Evolutionary conservation across 2,329 filamentous ascomycete species (phyloP).

Genomic region (Canariomyces notabilis): DNA sequence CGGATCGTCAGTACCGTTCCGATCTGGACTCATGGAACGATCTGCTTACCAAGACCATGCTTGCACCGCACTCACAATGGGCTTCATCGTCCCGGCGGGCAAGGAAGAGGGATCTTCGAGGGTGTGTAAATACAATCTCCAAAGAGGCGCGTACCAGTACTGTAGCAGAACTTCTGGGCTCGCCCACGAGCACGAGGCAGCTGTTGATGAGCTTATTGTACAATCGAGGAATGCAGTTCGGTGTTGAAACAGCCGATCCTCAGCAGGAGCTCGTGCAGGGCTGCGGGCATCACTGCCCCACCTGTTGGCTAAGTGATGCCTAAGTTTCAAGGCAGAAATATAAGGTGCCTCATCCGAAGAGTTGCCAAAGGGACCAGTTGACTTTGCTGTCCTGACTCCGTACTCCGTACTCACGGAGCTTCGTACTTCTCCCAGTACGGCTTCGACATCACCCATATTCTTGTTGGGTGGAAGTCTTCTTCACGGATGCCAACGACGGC

Average conservation of each 20-base stretch:
- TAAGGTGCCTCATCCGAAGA: not conserved
- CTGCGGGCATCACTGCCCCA: not conserved
- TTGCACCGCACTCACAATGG: conserved; percentile 83
- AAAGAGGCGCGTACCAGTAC: not conserved
- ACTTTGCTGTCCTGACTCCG: too few relatives aligned
- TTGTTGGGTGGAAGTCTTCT: too few relatives aligned
- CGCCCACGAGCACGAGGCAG: too few relatives aligned
- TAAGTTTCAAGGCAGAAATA: not conserved
- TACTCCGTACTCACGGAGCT: too few relatives aligned
- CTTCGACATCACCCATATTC: too few relatives aligned
- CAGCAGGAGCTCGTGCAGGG: not conserved
- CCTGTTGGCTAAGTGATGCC: not conserved
- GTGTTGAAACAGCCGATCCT: not conserved
- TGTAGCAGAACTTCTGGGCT: too few relatives aligned
- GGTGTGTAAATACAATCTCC: not conserved
- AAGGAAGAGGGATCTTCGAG: not conserved
- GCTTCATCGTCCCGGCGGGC: conserved; percentile 64
- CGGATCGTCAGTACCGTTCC: too few relatives aligned
- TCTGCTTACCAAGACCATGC: conserved; percentile 83
- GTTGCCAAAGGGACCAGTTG: not conserved
- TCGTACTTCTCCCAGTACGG: too few relatives aligned
- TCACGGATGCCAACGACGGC: too few relatives aligned
- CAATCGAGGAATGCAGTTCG: not conserved
- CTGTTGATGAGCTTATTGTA: not conserved
- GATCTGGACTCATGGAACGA: too few relatives aligned